Conservation (phyloP, 108 stramenopile genomes). For the Fistulifera pelliculosa region DNA sequence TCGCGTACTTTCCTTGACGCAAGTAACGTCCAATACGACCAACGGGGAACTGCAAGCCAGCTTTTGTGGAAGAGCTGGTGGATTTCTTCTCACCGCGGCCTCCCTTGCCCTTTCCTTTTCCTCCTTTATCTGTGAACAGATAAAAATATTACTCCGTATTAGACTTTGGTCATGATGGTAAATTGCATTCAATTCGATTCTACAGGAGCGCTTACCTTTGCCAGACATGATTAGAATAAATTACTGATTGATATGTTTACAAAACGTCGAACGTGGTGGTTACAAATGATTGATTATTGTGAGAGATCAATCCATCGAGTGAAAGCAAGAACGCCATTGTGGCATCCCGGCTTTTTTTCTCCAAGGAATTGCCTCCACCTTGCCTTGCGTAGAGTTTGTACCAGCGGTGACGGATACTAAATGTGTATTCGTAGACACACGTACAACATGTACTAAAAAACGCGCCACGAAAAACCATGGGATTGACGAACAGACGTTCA, state of each 20-base stretch:
- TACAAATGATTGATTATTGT: too few species aligned
- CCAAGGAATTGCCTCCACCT: not conserved
- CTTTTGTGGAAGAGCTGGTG: constrained; percentile 75
- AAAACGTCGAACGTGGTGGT: not conserved
- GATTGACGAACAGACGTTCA: too few species aligned
- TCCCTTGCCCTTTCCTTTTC: constrained; percentile 39
- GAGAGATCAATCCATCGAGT: too few species aligned
- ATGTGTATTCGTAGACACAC: too few species aligned
- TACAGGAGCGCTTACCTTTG: constrained; percentile 20
- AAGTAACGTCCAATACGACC: constrained; percentile 92
- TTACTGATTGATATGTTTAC: not conserved
- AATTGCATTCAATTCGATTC: not conserved
- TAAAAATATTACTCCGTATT: not conserved
- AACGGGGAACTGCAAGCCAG: constrained; percentile 95
- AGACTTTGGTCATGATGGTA: not conserved
- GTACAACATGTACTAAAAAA: too few species aligned
- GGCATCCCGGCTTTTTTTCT: not conserved
- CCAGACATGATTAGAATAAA: constrained; percentile 22
- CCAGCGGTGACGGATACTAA: too few species aligned
- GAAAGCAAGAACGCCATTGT: constrained; percentile 13
- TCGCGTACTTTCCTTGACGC: constrained; percentile 90
- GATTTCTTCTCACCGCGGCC: constrained; percentile 86
- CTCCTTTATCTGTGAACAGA: constrained; percentile 5
- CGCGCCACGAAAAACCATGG: too few species aligned
- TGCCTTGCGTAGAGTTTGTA: too few species aligned